These are phyloP conservation scores for Cladosporium sp. DNA, from an alignment of 2,329 filamentous ascomycete species.

Conservation along the genomic window DNA sequence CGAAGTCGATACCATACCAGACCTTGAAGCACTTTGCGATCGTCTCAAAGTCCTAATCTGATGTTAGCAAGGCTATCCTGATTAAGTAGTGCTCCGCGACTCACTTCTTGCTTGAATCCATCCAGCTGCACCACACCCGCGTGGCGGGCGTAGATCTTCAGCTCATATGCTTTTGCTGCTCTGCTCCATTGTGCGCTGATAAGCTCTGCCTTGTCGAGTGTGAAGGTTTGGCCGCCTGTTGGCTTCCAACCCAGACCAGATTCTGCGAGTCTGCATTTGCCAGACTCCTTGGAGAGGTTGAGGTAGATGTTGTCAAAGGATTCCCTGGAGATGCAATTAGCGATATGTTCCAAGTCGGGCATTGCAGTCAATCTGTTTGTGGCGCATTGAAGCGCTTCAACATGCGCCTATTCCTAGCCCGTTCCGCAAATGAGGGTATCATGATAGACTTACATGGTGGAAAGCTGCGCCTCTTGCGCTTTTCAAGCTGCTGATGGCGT, in stretches of 20 bases:
- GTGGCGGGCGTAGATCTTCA: constrained; percentile 83
- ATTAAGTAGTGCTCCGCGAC: constrained; percentile 15
- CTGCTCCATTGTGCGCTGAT: constrained; percentile 89
- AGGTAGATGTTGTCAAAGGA: constrained; percentile 97
- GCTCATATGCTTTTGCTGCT: constrained; percentile 84
- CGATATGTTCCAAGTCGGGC: not conserved
- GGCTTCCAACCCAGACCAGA: constrained; percentile 96
- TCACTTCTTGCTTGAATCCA: constrained; percentile 81
- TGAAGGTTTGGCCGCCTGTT: constrained; percentile 85
- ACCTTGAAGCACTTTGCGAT: constrained; percentile 92
- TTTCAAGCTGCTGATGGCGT: not conserved
- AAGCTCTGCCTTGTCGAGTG: constrained; percentile 82
- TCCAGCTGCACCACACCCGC: constrained; percentile 89
- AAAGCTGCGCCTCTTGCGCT: not conserved
- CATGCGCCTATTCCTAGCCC: no score
- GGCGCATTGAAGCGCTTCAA: not conserved
- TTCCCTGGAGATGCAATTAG: constrained; percentile 55
- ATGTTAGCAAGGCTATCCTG: constrained; percentile 6
- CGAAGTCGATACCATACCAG: constrained; percentile 92
- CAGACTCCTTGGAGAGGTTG: constrained; percentile 86
- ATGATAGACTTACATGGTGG: not conserved
- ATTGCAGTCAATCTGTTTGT: not conserved
- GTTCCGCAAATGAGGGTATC: not conserved
- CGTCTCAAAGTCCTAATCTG: constrained; percentile 78
- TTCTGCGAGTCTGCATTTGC: constrained; percentile 92